Evolutionary conservation across 768 basidiomycete genomes (phyloP), one percentile per base, ranked within the genome.

Genomic region (Rickenella mellea): DNA sequence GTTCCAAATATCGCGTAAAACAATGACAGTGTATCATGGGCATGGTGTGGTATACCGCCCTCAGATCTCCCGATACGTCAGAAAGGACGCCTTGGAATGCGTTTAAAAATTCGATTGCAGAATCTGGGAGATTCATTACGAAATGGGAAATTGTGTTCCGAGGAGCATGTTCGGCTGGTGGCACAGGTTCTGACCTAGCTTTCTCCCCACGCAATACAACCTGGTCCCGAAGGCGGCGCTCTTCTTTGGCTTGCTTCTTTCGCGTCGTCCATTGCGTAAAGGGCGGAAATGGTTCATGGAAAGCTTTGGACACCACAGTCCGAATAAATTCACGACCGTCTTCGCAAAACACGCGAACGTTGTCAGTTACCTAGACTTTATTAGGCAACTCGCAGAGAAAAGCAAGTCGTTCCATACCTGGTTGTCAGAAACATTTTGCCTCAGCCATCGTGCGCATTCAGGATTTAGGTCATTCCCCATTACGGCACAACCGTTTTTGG

Each of bases 81-180:
- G 62, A 55, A 37, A 88, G 69, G 45, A 85, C 70, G 1, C 90
- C 91, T 3, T 76, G 74, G 66, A 89, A 96, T 1, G 88, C 87
- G 54, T 86, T 85, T 40, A 99, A 69, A 63, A 98, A 97, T 27
- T 75, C 69, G 42, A 97, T 78, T 0, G 93, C 96, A 20, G 83
- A 81, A 51, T 89, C 91, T 2, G 96, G 96, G 15, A 99, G 70
- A 60, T 99, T 99, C 92, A 99, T 94, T n/a, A 96, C 83, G 55
- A 89, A 92, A 57, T 96, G 94, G 10, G 77, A 64, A 49, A 96
- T 78, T 32, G 71, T 63, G 42, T 60, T 66, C 44, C 84, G 76
- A 27, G 67, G 57, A 6, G 59, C 64, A 32, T 51, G 17, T 15
- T 40, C 42, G 3, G 48, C 17, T 15, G 44, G 49, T 27, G 42